Evolutionary conservation across 208 protist species (phyloP).

Genomic region (Borovskyia barvae): DNA sequence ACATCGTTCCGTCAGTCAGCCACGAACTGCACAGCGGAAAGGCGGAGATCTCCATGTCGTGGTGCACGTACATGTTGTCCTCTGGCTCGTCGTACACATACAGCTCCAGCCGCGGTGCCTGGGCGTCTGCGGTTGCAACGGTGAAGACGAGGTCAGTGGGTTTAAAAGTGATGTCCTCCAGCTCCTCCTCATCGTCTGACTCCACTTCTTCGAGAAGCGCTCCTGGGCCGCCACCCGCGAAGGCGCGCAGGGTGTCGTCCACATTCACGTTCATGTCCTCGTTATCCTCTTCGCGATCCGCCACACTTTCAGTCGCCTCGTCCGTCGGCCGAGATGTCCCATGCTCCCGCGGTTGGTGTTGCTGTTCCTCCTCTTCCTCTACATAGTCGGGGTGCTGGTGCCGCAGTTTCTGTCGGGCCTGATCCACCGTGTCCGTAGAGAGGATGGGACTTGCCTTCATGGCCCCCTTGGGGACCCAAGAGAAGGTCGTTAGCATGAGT

Average conservation of each 20-base stretch:
- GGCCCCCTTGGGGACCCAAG: constrained; percentile 81
- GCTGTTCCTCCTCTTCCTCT: constrained; percentile 43
- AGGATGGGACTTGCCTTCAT: constrained; percentile 81
- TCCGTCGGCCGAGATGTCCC: neutral
- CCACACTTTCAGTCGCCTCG: constrained; percentile 9
- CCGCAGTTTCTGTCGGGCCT: constrained; percentile 72
- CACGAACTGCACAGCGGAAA: constrained; percentile 95
- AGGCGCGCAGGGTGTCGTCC: constrained; percentile 58
- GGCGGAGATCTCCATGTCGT: constrained; percentile 93
- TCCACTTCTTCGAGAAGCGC: constrained; percentile 79
- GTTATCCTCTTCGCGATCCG: constrained; percentile 28
- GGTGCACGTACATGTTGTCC: constrained; percentile 96
- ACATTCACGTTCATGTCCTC: constrained; percentile 35
- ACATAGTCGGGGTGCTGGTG: constrained; percentile 63
- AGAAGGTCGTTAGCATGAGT: constrained; percentile 83
- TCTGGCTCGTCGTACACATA: constrained; percentile 96
- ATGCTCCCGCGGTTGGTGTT: constrained; percentile 1
- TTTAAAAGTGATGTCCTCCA: constrained; percentile 90
- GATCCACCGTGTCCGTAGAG: constrained; percentile 71
- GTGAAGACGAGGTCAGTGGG: constrained; percentile 89
- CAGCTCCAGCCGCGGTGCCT: constrained; percentile 89
- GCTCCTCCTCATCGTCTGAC: constrained; percentile 87
- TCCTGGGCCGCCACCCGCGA: constrained; percentile 66
- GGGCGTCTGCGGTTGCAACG: constrained; percentile 54
- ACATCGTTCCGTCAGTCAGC: constrained; percentile 90